Base-by-base conservation (phyloP, 1,284 basidiomycete species). In the Pterulicium gracile region DNA sequence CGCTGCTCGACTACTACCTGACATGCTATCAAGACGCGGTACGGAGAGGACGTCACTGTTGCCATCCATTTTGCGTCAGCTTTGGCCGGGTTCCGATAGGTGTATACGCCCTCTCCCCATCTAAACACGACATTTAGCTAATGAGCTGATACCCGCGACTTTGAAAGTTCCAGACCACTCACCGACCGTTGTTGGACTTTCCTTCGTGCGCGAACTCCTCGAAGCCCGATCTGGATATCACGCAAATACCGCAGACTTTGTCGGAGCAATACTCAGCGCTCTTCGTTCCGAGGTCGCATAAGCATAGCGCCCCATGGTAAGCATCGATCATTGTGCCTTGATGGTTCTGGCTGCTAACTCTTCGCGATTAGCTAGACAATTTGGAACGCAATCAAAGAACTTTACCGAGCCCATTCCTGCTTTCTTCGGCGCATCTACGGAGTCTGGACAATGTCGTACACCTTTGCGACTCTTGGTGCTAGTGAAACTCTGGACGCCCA, bases 181-280 rank as follows among this genome's bases (percentile, higher is more conserved):
- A 77, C 79, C 75, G 67, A 53, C 79, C 79, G 35, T 56, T 65
- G 52, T 78, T 73, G 47, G 58, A 62, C 39, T 57, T 60, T 22
- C 58, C 66, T 7, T 72, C 76, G 51, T 80, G 81, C 1, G 73
- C 76, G 50, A 80, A 70, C 10, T 61, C 54, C 34, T 63, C 63
- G 61, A 81, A 81, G 2, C 65, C 67, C 3, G 76, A 75, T 55
- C 71, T 75, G 35, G 73, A 64, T 23, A 74, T 67, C 48, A 61
- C 68, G 57, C 79, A 81, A 47, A 80, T 75, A 2, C 79, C 79
- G 50, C 79, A 81, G 17, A 77, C 78, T 44, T 61, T 65, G 62
- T 75, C 76, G 49, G 64, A 63, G 58, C 79, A 81, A 13, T 77
- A 55, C 0, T 56, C 54, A 1, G 66, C 54, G 24, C 69, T 65